Evolutionary conservation across 176 grass and related monocot genomes (phyloP), one percentile per base, ranked within the genome.

Genomic region (Musa itinerans): DNA sequence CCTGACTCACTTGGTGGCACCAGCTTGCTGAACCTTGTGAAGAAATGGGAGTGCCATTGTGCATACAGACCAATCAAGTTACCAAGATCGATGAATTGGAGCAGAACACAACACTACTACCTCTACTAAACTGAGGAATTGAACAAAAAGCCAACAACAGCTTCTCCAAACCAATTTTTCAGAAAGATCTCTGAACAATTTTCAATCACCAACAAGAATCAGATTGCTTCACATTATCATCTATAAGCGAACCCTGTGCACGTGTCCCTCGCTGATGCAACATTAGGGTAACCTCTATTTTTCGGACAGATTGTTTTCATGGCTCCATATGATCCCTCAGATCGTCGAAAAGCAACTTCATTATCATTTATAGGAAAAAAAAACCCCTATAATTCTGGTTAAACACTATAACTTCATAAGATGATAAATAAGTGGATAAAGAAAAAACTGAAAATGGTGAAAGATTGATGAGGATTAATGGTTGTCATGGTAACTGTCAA

Each of bases 31-130:
- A 13, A 81, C 76, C 68, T 96, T 96, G 62, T 75, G 81, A 22
- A 96, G 76, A 71, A 75, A 50, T 63, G 83, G 17, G 87, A 87
- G 76, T 92, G 89, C 89, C 93, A 96, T 67, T 92, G 83, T 1
- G 85, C 52, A 65, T 96, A 92, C 54, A 90, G 53, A 78, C 80
- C 82, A 68, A 92, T 92, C 65, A 96, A 80, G 76, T 92, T 92
- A n/a, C 83, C 89, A 65, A 92, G 85, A 79, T 96, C 93, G 1
- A 74, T 82, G 52, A 92, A 89, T 87, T 92, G 78, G 50, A 63
- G 24, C 34, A 68, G 17, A 50, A 70, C 2, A 68, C 10, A 17
- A 68, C 65, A 19, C 63, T 25, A 5, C 11, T 13, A 8, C 48
- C 29, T 34, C 34, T 8, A 68, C 8, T 34, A 68, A 68, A 2